phyloP scores from a whole-genome alignment of 305 asterid species.

The Solanum hybrid region DNA sequence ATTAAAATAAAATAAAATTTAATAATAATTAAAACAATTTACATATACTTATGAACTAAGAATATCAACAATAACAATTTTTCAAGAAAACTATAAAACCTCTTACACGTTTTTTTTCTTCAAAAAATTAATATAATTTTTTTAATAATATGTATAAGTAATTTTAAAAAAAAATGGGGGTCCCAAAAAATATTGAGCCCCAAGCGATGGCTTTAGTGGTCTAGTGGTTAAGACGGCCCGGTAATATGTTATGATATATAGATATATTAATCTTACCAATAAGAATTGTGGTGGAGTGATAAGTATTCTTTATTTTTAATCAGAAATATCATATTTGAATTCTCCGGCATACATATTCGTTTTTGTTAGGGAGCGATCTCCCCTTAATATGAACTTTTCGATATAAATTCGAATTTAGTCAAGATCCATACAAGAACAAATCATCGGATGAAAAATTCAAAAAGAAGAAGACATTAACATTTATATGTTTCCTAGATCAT shows the following conservation, averaged over 20 bases:
- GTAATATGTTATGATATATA: background rate
- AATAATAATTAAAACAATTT: no score
- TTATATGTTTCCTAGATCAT: background rate
- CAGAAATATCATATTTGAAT: background rate
- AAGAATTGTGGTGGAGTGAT: background rate
- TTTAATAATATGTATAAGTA: no score
- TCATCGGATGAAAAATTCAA: background rate
- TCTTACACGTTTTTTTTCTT: no score
- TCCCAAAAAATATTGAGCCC: no score
- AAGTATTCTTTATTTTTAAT: background rate
- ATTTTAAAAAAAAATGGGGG: no score
- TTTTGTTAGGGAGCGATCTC: background rate
- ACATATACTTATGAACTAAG: no score
- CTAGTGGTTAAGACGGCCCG: no score
- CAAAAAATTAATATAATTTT: no score
- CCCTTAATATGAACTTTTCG: background rate
- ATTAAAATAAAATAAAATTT: no score
- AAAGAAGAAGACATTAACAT: background rate
- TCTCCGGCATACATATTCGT: background rate
- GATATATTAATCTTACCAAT: background rate
- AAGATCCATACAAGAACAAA: background rate
- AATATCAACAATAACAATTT: no score
- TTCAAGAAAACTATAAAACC: no score
- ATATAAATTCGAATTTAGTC: background rate
- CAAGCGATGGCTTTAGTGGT: no score